Percentiles rank a stretch among this genome's conserved stretches.
These are phyloP conservation scores for Fusarium sp. DNA, from an alignment of 2,329 filamentous ascomycete genomes.

Conservation along the genomic window DNA sequence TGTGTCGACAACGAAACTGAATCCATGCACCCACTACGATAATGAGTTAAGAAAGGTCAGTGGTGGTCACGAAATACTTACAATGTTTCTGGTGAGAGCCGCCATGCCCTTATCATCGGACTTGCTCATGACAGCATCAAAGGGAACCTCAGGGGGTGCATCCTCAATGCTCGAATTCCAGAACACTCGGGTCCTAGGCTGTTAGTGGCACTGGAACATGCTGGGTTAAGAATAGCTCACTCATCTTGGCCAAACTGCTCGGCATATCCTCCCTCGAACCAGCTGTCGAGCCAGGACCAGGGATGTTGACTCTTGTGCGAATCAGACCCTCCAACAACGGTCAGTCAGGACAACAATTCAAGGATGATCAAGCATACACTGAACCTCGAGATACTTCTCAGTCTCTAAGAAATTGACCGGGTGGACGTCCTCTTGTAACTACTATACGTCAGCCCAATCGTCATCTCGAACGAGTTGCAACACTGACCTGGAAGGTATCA, in stretches of 20 bases:
- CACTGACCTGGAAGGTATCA: conserved; percentile 52
- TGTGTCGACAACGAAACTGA: conserved; percentile 79
- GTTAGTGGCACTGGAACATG: conserved; percentile 8
- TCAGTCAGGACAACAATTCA: conserved; percentile 5
- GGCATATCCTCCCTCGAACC: conserved; percentile 27
- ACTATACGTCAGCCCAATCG: neutral
- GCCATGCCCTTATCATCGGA: conserved; percentile 63
- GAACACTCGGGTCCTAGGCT: conserved; percentile 15
- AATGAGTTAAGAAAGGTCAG: conserved; percentile 17
- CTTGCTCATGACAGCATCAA: conserved; percentile 67
- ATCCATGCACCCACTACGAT: conserved; percentile 72
- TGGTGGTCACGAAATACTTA: conserved; percentile 46
- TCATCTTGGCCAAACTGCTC: conserved; percentile 35
- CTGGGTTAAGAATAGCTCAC: conserved; percentile 19
- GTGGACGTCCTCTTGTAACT: conserved; percentile 48
- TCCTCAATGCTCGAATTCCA: conserved; percentile 48
- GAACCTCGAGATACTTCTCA: conserved; percentile 45
- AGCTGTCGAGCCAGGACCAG: conserved; percentile 54
- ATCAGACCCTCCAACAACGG: conserved; percentile 69
- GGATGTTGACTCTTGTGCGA: conserved; percentile 75
- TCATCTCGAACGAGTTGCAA: neutral
- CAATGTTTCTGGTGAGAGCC: conserved; percentile 72
- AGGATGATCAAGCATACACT: conserved; percentile 42
- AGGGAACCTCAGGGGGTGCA: conserved; percentile 68
- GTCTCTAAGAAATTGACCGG: conserved; percentile 43